Conservation (phyloP, 441 rosid genomes). For the Bruguiera hainesii region DNA sequence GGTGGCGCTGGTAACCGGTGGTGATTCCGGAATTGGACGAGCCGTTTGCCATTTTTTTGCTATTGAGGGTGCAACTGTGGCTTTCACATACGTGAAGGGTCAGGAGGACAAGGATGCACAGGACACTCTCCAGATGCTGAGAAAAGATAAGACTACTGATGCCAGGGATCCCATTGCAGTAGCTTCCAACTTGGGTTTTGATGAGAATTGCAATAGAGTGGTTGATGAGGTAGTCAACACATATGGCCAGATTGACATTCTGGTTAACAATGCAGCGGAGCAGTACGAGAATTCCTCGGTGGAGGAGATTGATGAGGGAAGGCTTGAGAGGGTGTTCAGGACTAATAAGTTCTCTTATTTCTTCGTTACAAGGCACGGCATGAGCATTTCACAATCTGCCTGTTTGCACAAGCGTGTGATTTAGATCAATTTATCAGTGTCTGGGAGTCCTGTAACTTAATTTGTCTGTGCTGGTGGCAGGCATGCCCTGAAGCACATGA, state of each 20-base stretch:
- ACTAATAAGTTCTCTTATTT: conserved; percentile 54
- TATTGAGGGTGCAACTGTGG: conserved; percentile 69
- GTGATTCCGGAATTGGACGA: conserved; percentile 79
- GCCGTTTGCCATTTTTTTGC: conserved; percentile 52
- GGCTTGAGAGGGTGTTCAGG: conserved; percentile 54
- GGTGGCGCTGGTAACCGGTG: conserved; percentile 74
- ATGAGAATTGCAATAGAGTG: conserved; percentile 58
- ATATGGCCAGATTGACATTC: conserved; percentile 45
- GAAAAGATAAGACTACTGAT: conserved; percentile 39
- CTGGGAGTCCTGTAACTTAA: not conserved
- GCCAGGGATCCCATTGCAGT: conserved; percentile 62
- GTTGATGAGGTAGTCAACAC: conserved; percentile 56
- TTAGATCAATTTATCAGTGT: not conserved
- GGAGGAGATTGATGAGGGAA: conserved; percentile 49
- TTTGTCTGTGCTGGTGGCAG: conserved; percentile 18
- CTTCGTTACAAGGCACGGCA: conserved; percentile 33
- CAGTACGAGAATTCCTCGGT: conserved; percentile 36
- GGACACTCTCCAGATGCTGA: conserved; percentile 52
- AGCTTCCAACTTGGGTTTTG: conserved; percentile 60
- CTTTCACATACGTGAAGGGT: conserved; percentile 57
- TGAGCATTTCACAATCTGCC: not conserved
- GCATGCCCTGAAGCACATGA: conserved; percentile 77
- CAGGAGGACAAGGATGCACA: conserved; percentile 65
- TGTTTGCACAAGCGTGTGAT: not conserved
- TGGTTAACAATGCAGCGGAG: conserved; percentile 58